phyloP scores from a whole-genome alignment of 345 rosid species.

The Eucalyptus paniculata region DNA sequence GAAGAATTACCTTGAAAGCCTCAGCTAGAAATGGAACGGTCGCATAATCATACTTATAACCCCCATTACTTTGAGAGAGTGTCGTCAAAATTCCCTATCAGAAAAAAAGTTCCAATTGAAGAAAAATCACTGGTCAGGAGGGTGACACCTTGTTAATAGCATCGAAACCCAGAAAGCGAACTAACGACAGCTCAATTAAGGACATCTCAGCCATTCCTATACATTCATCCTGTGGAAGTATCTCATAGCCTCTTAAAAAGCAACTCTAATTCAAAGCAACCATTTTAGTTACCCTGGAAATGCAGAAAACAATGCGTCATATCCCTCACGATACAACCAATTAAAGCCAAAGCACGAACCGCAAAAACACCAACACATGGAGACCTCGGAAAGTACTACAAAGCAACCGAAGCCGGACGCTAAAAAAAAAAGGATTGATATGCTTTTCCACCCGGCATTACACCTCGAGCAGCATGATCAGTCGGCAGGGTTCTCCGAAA shows the following conservation, averaged over 20 bases:
- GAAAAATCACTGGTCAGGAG: neutral
- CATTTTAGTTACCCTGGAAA: neutral
- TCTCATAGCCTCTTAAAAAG: neutral
- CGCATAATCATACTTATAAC: conserved; percentile 79
- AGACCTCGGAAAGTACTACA: neutral
- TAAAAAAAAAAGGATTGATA: neutral
- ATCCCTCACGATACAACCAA: neutral
- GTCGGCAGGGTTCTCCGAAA: neutral
- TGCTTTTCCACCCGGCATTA: neutral
- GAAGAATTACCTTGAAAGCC: conserved; percentile 57
- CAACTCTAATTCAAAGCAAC: neutral
- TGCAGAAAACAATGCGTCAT: neutral
- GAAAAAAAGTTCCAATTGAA: neutral
- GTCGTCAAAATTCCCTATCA: conserved; percentile 83
- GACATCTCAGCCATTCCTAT: neutral
- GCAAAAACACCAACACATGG: neutral
- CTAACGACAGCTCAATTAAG: neutral
- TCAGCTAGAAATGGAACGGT: conserved; percentile 96
- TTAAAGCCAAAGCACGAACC: neutral
- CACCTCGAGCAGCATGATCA: neutral
- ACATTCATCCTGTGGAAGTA: neutral
- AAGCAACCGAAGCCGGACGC: neutral
- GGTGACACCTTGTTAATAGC: neutral
- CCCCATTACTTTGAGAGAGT: conserved; percentile 85
- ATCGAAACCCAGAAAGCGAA: neutral